Percentiles rank a stretch among this genome's conserved stretches.
phyloP scores from a whole-genome alignment of 352 stramenopile species.

The Phytopythium sindhum region DNA sequence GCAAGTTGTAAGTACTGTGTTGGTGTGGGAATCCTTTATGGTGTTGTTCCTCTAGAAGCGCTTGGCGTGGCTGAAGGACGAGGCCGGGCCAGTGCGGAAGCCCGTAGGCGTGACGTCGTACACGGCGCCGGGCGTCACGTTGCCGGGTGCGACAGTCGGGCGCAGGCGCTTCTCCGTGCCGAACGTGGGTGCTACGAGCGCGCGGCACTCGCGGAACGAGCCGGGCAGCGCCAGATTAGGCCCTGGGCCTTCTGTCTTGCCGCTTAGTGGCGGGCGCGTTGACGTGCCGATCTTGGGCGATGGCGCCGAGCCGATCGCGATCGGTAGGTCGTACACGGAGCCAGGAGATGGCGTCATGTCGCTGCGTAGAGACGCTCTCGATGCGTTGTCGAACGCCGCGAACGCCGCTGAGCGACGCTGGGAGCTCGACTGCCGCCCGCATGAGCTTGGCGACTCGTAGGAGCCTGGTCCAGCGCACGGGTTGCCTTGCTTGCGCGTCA shows the following conservation, averaged over 20 bases:
- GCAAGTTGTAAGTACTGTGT: not conserved
- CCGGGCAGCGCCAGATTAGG: constrained; percentile 63
- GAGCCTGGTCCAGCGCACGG: constrained; percentile 64
- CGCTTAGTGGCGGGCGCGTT: constrained; percentile 46
- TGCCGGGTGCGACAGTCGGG: constrained; percentile 12
- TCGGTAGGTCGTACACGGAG: constrained; percentile 70
- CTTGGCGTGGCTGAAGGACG: constrained; percentile 72
- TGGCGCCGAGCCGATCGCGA: constrained; percentile 33
- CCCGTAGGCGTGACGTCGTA: constrained; percentile 69
- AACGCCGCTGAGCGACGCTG: constrained; percentile 39
- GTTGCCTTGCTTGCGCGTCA: constrained; percentile 49
- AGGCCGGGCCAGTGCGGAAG: constrained; percentile 45
- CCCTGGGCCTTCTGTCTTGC: constrained; percentile 51
- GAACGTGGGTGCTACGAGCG: constrained; percentile 65
- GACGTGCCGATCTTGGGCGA: constrained; percentile 64
- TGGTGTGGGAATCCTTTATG: not conserved
- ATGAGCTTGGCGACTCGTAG: constrained; percentile 58
- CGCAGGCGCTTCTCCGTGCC: constrained; percentile 58
- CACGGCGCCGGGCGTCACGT: constrained; percentile 51
- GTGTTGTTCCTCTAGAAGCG: constrained; percentile 31
- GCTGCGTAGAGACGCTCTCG: constrained; percentile 34
- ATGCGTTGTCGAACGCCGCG: constrained; percentile 65
- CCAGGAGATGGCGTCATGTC: constrained; percentile 67
- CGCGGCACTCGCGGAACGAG: constrained; percentile 38
- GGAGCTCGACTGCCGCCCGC: constrained; percentile 56